Evolutionary conservation across 140 eudicot species (phyloP), one percentile per base, ranked within the genome.

Genomic region (Flaveria floridana): DNA sequence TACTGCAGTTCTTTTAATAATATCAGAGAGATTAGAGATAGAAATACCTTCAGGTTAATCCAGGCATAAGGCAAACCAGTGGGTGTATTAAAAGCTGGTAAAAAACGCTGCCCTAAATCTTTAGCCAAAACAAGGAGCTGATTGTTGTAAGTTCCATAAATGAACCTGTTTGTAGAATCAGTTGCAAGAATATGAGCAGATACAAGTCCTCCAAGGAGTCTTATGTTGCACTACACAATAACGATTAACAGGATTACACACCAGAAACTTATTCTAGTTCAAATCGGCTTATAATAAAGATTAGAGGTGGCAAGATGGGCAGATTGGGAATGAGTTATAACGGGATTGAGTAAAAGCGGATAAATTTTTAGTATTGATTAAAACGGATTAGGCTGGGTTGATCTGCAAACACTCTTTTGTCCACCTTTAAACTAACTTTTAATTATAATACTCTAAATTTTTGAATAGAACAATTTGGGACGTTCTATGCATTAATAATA

Each of bases 161-260:
- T 63, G 82, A 94, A 94, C 89, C 96, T 94, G 90, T 90, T 86
- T 73, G 94, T 87, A 90, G 94, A 90, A 85, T 94, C 97, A 90
- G 96, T 94, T 79, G 99, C 99, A 90, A 94, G 99, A 84, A 94
- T 87, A 90, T 94, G 99, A 90, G 99, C 99, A 82, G 99, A 94
- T 79, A 94, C 97, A 86, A 90, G 99, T 84, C 97, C 99, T 86
- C 99, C 99, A 84, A 94, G 99, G 86, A 88, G 95, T 94, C 99
- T 90, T 86, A 94, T 94, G 95, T 94, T 94, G 97, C 97, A 94
- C 99, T 90, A 84, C 98, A 93, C 77, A 83, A 77, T 82, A 59
- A 51, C 81, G 53, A 76, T 75, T 76, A 83, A 68, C 58, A 72
- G 82, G 67, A 80, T 64, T 65, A 82, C 71, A 71, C 75, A 72